phyloP scores from a whole-genome alignment of 495 filamentous ascomycete species.

The Neurospora sp. region DNA sequence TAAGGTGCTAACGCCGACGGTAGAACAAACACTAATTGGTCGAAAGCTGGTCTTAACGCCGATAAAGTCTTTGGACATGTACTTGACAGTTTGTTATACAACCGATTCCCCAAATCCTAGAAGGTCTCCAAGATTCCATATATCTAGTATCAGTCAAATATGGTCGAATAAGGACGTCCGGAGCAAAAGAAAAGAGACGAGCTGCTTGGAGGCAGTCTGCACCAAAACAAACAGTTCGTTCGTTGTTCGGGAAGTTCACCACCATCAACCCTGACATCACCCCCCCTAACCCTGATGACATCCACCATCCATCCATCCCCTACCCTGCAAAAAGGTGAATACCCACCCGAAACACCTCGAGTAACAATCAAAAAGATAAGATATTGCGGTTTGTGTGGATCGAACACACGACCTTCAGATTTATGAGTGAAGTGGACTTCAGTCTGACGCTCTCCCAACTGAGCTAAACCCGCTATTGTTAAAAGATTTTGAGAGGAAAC shows the following conservation, averaged over 20 bases:
- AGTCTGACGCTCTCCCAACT: not conserved
- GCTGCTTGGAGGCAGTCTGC: not conserved
- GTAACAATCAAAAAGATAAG: not conserved
- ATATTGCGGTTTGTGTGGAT: not conserved
- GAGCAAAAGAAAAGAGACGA: constrained; percentile 1
- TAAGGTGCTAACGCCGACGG: not conserved
- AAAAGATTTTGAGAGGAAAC: not conserved
- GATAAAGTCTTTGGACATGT: not conserved
- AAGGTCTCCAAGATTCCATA: too few species aligned
- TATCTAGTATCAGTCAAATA: too few species aligned
- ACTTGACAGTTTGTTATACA: not conserved
- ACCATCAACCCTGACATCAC: not conserved
- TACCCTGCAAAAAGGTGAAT: not conserved
- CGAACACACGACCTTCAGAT: not conserved
- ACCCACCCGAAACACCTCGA: not conserved
- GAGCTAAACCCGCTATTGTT: not conserved
- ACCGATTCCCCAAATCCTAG: too few species aligned
- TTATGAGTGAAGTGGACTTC: not conserved
- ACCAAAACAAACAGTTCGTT: not conserved
- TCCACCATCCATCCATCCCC: not conserved
- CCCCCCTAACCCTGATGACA: not conserved
- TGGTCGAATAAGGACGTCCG: too few species aligned
- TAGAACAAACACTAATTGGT: not conserved
- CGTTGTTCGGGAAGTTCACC: not conserved
- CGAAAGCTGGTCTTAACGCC: not conserved